Conservation (phyloP, 2,329 filamentous ascomycete species). For the Trichoderma lentiforme region DNA sequence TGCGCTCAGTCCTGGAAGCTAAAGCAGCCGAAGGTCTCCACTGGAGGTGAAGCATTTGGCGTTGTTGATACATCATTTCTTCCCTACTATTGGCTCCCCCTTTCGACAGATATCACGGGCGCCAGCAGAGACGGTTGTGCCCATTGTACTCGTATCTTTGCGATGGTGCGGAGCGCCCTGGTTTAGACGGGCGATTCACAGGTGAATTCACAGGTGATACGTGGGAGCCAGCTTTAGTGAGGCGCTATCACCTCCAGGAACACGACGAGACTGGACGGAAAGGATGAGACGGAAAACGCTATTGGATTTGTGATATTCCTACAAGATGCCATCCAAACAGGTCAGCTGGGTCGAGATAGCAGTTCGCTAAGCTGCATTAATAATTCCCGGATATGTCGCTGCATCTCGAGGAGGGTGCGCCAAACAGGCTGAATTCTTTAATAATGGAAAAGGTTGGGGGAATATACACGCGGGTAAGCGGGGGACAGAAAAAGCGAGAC, state of each 20-base stretch:
- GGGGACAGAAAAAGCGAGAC: no score
- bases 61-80: conserved; percentile 2
- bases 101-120: not conserved
- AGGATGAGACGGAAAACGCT: not conserved
- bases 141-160: not conserved
- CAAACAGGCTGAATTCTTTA: conserved; percentile 9
- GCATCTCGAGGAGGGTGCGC: conserved; percentile 3
- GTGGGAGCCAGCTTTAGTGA: not conserved
- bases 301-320: conserved; percentile 4
- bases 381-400: not conserved
- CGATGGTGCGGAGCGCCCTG: not conserved
- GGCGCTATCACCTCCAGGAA: not conserved
- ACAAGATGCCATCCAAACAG: not conserved
- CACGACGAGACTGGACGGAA: not conserved
- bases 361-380: not conserved
- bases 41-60: conserved; percentile 48
- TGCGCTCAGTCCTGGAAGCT: conserved; percentile 58
- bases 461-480: not conserved
- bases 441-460: not conserved
- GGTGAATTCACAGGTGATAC: not conserved
- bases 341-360: not conserved
- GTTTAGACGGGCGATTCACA: not conserved
- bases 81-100: not conserved
- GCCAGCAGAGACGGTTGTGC: not conserved
- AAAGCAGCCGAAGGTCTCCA: conserved; percentile 53